These are phyloP conservation scores for Chamaecyparis obtusa DNA, from an alignment of 75 land plant species.

Conservation along the genomic window DNA sequence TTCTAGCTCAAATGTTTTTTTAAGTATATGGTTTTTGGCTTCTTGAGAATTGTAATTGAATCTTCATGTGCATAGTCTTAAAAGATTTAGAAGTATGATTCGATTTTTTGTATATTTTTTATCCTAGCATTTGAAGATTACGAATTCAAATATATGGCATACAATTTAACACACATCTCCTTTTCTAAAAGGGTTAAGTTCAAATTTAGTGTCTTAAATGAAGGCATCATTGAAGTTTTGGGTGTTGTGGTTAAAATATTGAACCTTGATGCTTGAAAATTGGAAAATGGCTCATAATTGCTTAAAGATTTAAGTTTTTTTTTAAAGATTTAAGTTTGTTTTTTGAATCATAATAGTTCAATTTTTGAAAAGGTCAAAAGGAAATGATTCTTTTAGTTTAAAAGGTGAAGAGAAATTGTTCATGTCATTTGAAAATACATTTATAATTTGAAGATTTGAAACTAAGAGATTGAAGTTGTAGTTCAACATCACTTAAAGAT, in stretches of 20 bases:
- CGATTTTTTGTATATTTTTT: neutral
- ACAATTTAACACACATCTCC: neutral
- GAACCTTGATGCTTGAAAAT: too few species aligned
- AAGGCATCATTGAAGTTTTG: neutral
- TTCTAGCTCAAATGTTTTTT: neutral
- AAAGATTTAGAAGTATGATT: neutral
- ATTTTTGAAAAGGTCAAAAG: too few species aligned
- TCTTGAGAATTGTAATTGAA: neutral
- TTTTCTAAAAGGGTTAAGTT: neutral
- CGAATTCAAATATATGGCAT: neutral
- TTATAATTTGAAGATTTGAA: neutral
- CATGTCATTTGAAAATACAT: too few species aligned
- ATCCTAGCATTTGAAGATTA: neutral
- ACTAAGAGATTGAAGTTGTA: neutral
- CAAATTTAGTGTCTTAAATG: neutral
- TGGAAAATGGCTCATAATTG: neutral
- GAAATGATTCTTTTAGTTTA: neutral
- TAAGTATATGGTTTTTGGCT: neutral
- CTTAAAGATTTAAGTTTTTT: neutral
- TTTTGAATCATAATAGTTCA: too few species aligned
- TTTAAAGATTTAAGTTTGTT: too few species aligned
- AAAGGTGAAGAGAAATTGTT: neutral
- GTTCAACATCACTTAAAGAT: neutral
- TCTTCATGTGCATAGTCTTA: neutral
- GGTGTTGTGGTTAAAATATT: neutral